Conservation (phyloP, 352 stramenopile species). For the Plasmopara muralis region DNA sequence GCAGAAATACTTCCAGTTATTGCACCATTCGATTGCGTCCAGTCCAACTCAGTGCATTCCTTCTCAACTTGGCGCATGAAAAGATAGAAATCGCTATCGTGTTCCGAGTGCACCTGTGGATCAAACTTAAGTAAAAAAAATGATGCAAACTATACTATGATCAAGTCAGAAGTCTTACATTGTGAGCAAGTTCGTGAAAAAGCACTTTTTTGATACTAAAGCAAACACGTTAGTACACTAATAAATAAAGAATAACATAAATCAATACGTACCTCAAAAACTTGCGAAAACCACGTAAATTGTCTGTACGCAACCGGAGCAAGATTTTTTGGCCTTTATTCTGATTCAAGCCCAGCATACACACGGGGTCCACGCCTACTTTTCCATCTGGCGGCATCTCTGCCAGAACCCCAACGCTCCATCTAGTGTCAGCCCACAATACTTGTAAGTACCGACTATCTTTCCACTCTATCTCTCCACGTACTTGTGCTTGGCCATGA, state of each 20-base stretch:
- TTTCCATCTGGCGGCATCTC: constrained; percentile 90
- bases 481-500: constrained; percentile 86
- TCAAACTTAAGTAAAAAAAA: not conserved
- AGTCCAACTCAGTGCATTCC: constrained; percentile 67
- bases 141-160: not conserved
- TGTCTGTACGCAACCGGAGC: constrained; percentile 91
- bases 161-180: constrained; percentile 40
- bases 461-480: not conserved
- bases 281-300: constrained; percentile 90
- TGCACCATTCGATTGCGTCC: constrained; percentile 40
- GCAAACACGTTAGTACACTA: constrained; percentile 1
- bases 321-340: constrained; percentile 94
- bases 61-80: constrained; percentile 74
- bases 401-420: constrained; percentile 77
- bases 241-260: not conserved
- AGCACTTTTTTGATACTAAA: constrained; percentile 89
- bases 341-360: constrained; percentile 90
- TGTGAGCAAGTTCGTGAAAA: constrained; percentile 93
- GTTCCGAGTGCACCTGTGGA: constrained; percentile 57
- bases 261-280: constrained; percentile 46
- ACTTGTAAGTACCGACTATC: constrained; percentile 1
- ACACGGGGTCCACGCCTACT: constrained; percentile 83
- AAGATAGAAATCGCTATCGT: constrained; percentile 77
- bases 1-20: constrained; percentile 27
- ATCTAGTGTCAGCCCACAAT: constrained; percentile 30